phyloP scores from a whole-genome alignment of 1,284 basidiomycete genomes.

The Puccinia horiana region DNA sequence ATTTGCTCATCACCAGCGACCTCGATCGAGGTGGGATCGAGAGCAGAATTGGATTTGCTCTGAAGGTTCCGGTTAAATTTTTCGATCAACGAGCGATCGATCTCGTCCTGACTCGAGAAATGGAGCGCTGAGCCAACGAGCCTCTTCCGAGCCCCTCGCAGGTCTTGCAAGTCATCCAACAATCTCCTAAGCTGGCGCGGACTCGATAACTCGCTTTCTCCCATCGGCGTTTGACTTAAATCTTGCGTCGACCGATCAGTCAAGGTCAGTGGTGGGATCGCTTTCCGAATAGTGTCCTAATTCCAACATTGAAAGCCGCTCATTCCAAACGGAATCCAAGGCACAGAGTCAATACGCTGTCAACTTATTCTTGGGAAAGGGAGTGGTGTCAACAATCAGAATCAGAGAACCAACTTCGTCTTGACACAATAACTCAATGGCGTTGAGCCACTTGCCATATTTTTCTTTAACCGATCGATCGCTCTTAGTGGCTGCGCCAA shows the following conservation, averaged over 20 bases:
- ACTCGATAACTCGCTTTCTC: not conserved
- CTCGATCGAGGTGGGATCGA: not conserved
- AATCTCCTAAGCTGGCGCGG: slow-evolving; percentile 25
- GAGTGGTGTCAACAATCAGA: not conserved
- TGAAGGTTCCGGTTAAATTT: not conserved
- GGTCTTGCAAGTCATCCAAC: slow-evolving; percentile 44
- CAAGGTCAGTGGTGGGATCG: slow-evolving; percentile 9
- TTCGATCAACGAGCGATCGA: slow-evolving; percentile 4
- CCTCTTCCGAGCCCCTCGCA: slow-evolving; percentile 11
- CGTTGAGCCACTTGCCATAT: slow-evolving; percentile 82
- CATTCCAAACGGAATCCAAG: not conserved
- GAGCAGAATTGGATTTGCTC: not conserved
- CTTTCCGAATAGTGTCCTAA: slow-evolving; percentile 36
- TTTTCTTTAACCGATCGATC: slow-evolving; percentile 75
- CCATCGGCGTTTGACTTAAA: not conserved
- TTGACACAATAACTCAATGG: slow-evolving; percentile 66
- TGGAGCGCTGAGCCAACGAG: slow-evolving; percentile 6
- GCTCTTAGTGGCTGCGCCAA: slow-evolving; percentile 72
- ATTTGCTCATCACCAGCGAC: slow-evolving; percentile 12
- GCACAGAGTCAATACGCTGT: not conserved
- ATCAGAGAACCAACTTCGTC: slow-evolving; percentile 34
- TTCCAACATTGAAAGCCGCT: not conserved
- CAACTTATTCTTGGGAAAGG: not conserved
- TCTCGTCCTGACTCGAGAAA: slow-evolving; percentile 7
- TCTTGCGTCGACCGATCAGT: not conserved